Percentiles rank a stretch among this genome's conserved stretches.
Evolutionary conservation across 495 filamentous ascomycete genomes (phyloP).

Genomic region (Aspergillus haitiensis): DNA sequence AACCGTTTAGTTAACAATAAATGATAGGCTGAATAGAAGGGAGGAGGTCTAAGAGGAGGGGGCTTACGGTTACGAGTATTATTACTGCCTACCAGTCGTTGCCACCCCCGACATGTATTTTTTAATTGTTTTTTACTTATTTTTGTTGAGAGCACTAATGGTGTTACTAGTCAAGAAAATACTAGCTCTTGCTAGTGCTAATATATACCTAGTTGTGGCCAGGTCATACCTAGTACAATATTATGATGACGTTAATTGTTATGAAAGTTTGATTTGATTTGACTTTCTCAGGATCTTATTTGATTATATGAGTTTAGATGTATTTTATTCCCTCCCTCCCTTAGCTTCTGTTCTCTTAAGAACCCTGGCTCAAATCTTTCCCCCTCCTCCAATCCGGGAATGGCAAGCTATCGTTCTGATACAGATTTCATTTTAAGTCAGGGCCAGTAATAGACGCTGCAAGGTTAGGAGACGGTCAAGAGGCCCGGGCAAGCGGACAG

Average conservation of each 20-base stretch:
- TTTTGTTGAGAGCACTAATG: slow-evolving; percentile 1
- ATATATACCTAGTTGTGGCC: neutral
- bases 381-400: slow-evolving; percentile 1
- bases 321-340: neutral
- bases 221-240: neutral
- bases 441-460: slow-evolving; percentile 4
- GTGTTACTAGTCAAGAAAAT: neutral
- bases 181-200: neutral
- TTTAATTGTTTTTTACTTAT: too few relatives aligned
- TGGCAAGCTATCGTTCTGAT: slow-evolving; percentile 9
- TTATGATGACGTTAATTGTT: neutral
- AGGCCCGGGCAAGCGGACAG: slow-evolving; percentile 16
- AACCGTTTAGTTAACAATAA: neutral
- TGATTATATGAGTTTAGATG: neutral
- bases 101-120: neutral
- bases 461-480: slow-evolving; percentile 12
- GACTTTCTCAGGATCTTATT: neutral
- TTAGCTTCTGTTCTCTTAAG: slow-evolving; percentile 1
- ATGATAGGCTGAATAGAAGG: neutral
- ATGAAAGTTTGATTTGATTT: neutral
- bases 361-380: slow-evolving; percentile 12
- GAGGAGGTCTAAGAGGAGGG: neutral
- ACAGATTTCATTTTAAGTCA: slow-evolving; percentile 12
- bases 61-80: too few relatives aligned
- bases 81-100: neutral